These are phyloP conservation scores for Blastocystis sp. DNA, from an alignment of 352 stramenopile species.

Conservation along the genomic window DNA sequence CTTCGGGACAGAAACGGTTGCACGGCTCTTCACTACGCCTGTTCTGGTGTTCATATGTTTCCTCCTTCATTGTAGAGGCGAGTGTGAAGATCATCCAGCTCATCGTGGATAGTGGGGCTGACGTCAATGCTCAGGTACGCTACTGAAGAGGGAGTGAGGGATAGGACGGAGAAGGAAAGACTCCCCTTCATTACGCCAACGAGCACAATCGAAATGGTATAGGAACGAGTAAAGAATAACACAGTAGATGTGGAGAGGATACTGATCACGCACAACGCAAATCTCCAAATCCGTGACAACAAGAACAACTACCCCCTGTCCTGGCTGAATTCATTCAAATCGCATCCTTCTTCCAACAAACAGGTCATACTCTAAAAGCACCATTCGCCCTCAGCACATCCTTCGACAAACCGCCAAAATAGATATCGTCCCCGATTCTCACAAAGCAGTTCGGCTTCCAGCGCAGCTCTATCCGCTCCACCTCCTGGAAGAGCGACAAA, in stretches of 20 bases:
- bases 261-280: not conserved
- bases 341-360: conserved; percentile 10
- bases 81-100: conserved; percentile 2
- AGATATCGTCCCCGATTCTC: conserved; percentile 9
- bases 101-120: not conserved
- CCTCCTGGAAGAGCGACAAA: not conserved
- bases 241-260: not conserved
- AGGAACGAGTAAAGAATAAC: not conserved
- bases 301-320: not conserved
- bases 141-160: not conserved
- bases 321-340: not conserved
- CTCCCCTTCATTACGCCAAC: not conserved
- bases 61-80: not conserved
- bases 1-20: not conserved
- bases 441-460: conserved; percentile 45
- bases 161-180: not conserved
- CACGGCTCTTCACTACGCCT: not conserved
- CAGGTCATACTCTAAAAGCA: conserved; percentile 17
- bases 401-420: conserved; percentile 22
- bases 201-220: not conserved
- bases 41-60: not conserved
- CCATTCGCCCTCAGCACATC: conserved; percentile 9
- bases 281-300: not conserved
- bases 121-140: not conserved
- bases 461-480: not conserved